Base-by-base conservation (phyloP, 352 stramenopile species). In the Globisporangium paroecandrum region DNA sequence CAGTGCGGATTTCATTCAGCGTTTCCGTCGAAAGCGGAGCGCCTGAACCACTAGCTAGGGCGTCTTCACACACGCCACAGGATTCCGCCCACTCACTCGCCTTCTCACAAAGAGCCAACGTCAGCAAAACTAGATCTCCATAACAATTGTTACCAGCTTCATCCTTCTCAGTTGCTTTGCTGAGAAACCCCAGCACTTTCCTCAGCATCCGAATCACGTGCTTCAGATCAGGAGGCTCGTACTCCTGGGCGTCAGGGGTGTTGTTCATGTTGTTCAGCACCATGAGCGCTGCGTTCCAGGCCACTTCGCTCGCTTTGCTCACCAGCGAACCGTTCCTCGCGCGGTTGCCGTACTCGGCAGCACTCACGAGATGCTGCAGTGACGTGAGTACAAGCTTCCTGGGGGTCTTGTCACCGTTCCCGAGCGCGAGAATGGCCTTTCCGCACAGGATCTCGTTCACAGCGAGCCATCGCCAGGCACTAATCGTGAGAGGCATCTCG, bases 271-370 rank as follows among this genome's bases (percentile, higher is more conserved):
- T 62, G 38, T 43, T 34, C 47, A 85, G 75, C 18, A 46, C 73
- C 3, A 66, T 77, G 15, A 93, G 68, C 2, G 75, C 74, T 3
- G 79, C 77, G 56, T 97, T 97, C 92, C 90, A 98, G 1, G 93
- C 71, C 2, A 89, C 68, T 74, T 91, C 75, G 9, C 79, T 81
- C 0, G 83, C 79, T 64, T 85, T 85, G 38, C 75, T 51, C 18
- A 87, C 64, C 0, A 95, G 29, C 2, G 61, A 24, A 0, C 63
- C 34, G 0, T 75, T 65, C 6, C 65, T 71, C 0, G 77, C 73
- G 5, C 68, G 74, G 2, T 71, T 65, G 0, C 67, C 77, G 55
- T 83, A 91, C 36, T 81, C 72, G 1, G 73, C 74, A 12, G 79
- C 77, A 18, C 77, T 64, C 1, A 90, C 79, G 1, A 97, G 70